Base-by-base conservation (phyloP, 352 stramenopile genomes). In the Globisporangium carolinianum region DNA sequence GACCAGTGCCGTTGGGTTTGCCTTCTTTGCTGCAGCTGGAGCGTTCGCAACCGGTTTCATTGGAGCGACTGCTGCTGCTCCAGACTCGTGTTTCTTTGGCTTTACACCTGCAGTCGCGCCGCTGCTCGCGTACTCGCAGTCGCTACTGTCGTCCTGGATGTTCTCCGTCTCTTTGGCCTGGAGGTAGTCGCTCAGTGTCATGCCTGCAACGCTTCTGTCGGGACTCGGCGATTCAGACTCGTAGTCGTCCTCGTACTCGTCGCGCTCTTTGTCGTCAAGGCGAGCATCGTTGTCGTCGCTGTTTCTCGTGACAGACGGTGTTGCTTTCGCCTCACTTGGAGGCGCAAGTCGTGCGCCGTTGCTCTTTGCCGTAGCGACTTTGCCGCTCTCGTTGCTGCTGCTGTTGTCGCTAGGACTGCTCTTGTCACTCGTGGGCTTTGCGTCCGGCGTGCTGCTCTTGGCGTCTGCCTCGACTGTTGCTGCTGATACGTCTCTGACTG, bases 131-230 rank as follows among this genome's bases (percentile, higher is more conserved):
- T 32, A n/a, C 45, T 5, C 45, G 15, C 11, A 12, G 42, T 17
- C 11, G 5, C 24, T 41, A 17, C 49, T 60, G 15, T 47, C 43
- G 1, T 38, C 58, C 11, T 36, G 8, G 1, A 53, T 32, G 8
- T 69, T 65, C 5, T 38, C 37, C 5, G 50, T 10, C 18, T 72
- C 66, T 41, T 55, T 51, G 5, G 57, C 46, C 15, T 84, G 67
- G n/a, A 89, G 67, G 36, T 87, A 86, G 47, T 89, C 76, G 43
- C 74, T 76, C 15, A 87, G 58, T 8, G 76, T 76, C 67, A 86
- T 73, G 0, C 72, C 79, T 0, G 60, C 68, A 36, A 87, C 57
- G 48, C 59, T 71, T n/a, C 52, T 63, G 36, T 73, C 62, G 7
- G 46, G 43, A 49, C 53, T 62, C n/a, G 57, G 52, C 6, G 52